Percentiles rank a stretch among this genome's conserved stretches.
Conservation (phyloP, 2,329 filamentous ascomycete genomes). For the Colletotrichum eleusines region DNA sequence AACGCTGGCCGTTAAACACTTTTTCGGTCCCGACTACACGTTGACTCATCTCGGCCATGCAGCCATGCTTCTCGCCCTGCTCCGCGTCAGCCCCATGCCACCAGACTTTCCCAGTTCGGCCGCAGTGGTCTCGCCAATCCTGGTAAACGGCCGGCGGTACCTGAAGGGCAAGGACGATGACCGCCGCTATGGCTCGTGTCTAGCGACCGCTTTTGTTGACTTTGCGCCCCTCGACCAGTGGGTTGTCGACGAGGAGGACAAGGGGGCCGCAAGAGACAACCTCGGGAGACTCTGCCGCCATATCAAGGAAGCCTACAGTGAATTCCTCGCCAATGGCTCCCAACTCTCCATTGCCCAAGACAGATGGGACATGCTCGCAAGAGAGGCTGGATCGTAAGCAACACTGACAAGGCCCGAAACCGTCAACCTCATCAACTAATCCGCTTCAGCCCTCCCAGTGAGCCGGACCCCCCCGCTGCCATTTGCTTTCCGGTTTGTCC, state of each 20-base stretch:
- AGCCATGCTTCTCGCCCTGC: constrained; percentile 9
- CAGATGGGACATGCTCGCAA: neutral
- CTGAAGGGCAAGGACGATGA: neutral
- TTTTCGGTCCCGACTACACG: constrained; percentile 9
- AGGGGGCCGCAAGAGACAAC: neutral
- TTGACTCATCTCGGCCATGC: constrained; percentile 12
- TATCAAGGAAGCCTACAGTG: neutral
- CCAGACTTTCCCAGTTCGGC: neutral
- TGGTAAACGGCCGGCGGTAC: neutral
- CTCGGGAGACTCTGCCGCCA: neutral
- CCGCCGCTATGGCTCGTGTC: constrained; percentile 4
- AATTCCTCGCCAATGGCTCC: neutral
- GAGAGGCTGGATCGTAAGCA: neutral
- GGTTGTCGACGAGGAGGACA: neutral
- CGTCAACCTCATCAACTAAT: neutral
- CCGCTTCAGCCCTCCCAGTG: neutral
- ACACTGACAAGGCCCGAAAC: too few relatives aligned
- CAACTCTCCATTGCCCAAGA: neutral
- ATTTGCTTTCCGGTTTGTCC: neutral
- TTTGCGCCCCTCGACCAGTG: neutral
- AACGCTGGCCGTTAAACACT: neutral
- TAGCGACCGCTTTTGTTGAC: neutral
- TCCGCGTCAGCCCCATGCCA: neutral
- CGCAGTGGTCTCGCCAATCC: neutral
- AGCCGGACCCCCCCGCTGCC: neutral